phyloP scores from a whole-genome alignment of 768 basidiomycete genomes.

The Scleroderma bovista region DNA sequence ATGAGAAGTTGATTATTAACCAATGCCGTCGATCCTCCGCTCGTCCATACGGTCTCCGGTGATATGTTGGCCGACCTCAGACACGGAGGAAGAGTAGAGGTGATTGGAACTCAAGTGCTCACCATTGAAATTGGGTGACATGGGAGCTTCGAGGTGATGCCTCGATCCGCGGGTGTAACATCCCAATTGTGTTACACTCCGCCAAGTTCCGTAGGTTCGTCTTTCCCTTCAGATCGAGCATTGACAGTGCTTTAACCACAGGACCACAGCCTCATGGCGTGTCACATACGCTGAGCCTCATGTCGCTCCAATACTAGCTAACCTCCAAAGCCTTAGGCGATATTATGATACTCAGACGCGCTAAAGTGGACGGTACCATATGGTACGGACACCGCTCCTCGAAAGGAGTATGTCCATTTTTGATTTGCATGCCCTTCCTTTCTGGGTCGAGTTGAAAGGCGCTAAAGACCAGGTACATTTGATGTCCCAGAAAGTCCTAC shows the following conservation, averaged over 20 bases:
- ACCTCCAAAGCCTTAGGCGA: too few species aligned
- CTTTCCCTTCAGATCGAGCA: too few species aligned
- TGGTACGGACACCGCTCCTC: neutral
- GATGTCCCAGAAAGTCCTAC: neutral
- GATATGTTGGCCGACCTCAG: neutral
- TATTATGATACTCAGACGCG: neutral
- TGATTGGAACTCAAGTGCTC: neutral
- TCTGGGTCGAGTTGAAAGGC: neutral
- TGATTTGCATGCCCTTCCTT: neutral
- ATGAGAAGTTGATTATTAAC: neutral
- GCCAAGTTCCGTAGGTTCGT: too few species aligned
- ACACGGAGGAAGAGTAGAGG: too few species aligned
- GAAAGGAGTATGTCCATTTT: neutral
- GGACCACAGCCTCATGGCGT: neutral
- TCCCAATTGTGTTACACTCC: too few species aligned
- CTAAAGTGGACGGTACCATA: neutral
- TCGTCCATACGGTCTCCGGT: neutral
- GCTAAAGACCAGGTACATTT: neutral
- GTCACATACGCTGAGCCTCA: neutral
- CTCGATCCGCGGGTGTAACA: neutral
- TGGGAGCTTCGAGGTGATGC: neutral
- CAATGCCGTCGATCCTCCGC: conserved; percentile 1
- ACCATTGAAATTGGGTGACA: neutral
- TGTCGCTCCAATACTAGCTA: too few species aligned
- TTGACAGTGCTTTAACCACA: too few species aligned